These are phyloP conservation scores for Microstegium vimineum DNA, from an alignment of 176 grass and related monocot genomes.

Conservation along the genomic window DNA sequence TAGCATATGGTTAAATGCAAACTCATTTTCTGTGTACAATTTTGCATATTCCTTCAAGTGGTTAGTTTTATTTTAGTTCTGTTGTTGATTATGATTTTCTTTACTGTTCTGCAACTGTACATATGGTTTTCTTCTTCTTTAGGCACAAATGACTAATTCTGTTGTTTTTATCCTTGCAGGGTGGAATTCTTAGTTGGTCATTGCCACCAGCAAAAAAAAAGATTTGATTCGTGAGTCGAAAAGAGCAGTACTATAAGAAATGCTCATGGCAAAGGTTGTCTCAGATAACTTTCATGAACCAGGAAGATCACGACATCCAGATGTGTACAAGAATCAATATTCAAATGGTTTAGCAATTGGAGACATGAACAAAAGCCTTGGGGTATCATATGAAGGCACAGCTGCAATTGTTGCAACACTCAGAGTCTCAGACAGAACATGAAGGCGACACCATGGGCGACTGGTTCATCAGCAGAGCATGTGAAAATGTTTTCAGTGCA, in stretches of 20 bases:
- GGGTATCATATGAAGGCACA: too few species aligned
- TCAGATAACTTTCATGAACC: background rate
- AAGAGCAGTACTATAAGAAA: background rate
- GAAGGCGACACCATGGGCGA: background rate
- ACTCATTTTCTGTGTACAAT: background rate
- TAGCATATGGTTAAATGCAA: background rate
- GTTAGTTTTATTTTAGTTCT: background rate
- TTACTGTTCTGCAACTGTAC: background rate
- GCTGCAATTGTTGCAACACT: background rate
- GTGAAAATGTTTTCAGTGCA: background rate
- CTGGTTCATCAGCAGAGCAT: conserved; percentile 10
- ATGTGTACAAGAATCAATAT: background rate
- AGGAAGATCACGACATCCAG: background rate
- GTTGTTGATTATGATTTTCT: background rate
- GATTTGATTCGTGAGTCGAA: conserved; percentile 15
- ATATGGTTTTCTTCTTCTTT: background rate
- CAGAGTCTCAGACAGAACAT: background rate
- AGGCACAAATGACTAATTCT: conserved; percentile 9
- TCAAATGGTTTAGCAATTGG: background rate
- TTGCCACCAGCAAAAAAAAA: background rate
- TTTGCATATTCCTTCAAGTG: background rate
- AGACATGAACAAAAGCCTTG: background rate
- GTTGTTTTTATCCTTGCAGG: conserved; percentile 24
- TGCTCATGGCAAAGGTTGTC: conserved; percentile 12
- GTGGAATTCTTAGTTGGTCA: background rate